phyloP scores from a whole-genome alignment of 2,329 filamentous ascomycete species.

The Fonsecaea monophora region DNA sequence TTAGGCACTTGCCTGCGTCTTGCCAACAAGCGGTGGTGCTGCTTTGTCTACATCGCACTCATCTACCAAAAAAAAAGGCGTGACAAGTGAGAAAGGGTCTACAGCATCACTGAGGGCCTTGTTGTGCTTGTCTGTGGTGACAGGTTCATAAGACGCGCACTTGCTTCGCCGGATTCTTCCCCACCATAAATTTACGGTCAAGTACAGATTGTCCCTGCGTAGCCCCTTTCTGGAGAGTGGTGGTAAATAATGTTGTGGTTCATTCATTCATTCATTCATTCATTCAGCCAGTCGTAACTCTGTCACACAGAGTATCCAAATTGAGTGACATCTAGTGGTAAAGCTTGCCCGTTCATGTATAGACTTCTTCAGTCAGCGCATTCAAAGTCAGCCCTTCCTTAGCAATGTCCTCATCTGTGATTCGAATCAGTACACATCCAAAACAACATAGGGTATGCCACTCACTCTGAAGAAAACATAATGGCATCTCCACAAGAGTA shows the following conservation, averaged over 20 bases:
- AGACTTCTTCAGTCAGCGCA: slow-evolving; percentile 73
- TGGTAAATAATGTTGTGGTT: neutral
- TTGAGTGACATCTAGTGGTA: neutral
- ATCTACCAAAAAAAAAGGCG: neutral
- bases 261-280: slow-evolving; percentile 5
- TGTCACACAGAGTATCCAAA: slow-evolving; percentile 3
- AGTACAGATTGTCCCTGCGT: neutral
- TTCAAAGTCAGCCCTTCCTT: slow-evolving; percentile 79
- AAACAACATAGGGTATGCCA: neutral
- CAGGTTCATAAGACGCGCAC: no score
- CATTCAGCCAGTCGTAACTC: slow-evolving; percentile 1
- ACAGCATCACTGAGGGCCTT: no score
- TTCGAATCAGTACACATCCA: slow-evolving; percentile 21
- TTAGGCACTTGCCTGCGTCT: neutral
- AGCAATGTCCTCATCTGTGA: slow-evolving; percentile 80
- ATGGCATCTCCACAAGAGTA: slow-evolving; percentile 85
- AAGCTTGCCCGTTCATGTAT: slow-evolving; percentile 58
- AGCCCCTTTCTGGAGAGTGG: neutral
- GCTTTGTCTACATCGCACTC: neutral
- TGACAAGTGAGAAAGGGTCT: no score
- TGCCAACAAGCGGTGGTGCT: neutral
- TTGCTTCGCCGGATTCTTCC: neutral
- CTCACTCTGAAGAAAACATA: slow-evolving; percentile 71
- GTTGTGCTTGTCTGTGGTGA: no score
- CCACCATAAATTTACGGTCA: neutral